Conservation (phyloP, 2,329 filamentous ascomycete genomes). For the Coniella vitis region DNA sequence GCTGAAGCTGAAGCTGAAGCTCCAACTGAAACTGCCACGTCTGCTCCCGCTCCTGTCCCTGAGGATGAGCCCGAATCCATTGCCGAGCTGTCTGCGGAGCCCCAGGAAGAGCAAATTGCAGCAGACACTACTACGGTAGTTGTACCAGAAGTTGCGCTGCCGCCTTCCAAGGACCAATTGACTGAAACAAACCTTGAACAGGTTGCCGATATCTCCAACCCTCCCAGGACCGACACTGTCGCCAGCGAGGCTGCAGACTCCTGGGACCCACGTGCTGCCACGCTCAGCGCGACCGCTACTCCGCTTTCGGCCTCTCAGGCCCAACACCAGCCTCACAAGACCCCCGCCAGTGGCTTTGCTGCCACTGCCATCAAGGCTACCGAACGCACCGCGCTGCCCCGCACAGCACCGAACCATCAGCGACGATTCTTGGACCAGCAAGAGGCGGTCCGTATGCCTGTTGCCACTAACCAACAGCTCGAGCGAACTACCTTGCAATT, state of each 20-base stretch:
- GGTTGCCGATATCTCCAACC: constrained; percentile 72
- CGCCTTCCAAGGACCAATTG: constrained; percentile 72
- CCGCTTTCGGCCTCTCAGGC: constrained; percentile 59
- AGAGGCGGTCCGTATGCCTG: constrained; percentile 94
- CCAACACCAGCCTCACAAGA: constrained; percentile 51
- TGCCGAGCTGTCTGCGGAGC: constrained; percentile 25
- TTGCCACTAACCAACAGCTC: constrained; percentile 75
- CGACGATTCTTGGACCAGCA: constrained; percentile 88
- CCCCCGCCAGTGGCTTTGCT: constrained; percentile 66
- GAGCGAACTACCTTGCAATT: constrained; percentile 93
- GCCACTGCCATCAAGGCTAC: constrained; percentile 77
- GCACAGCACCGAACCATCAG: constrained; percentile 68
- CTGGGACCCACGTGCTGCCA: constrained; percentile 61
- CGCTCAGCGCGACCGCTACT: constrained; percentile 55
- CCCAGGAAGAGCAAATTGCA: constrained; percentile 22
- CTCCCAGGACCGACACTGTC: constrained; percentile 71
- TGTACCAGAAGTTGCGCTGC: constrained; percentile 49
- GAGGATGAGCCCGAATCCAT: constrained; percentile 29
- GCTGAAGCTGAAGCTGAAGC: too few species aligned
- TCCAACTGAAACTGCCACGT: too few species aligned
- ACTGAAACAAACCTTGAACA: constrained; percentile 91
- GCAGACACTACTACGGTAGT: constrained; percentile 33
- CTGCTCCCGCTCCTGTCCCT: constrained; percentile 18
- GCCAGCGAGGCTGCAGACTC: constrained; percentile 87
- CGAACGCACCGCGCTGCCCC: constrained; percentile 47